Percentiles rank a stretch among this genome's conserved stretches.
These are phyloP conservation scores for Styphnolobium japonicum DNA, from an alignment of 306 rosid genomes.

Conservation along the genomic window DNA sequence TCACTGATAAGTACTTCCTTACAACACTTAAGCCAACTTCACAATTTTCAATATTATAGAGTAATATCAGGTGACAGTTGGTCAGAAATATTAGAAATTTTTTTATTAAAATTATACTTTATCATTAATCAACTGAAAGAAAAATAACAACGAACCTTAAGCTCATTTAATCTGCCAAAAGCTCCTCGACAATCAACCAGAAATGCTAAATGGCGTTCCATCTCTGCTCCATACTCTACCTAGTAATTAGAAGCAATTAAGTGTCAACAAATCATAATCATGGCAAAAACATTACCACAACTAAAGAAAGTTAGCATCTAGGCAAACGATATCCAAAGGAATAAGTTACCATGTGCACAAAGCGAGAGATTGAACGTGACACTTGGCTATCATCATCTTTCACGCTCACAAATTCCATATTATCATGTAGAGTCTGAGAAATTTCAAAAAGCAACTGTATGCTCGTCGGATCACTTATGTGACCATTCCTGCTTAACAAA, in stretches of 20 bases:
- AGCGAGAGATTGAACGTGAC: constrained; percentile 69
- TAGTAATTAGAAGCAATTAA: constrained; percentile 30
- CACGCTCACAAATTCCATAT: constrained; percentile 51
- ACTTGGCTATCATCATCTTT: constrained; percentile 76
- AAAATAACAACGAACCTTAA: constrained; percentile 59
- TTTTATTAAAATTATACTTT: background rate
- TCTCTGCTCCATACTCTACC: constrained; percentile 79
- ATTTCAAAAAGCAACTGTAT: constrained; percentile 84
- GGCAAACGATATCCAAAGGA: background rate
- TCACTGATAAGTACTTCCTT: background rate
- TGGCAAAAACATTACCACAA: constrained; percentile 19
- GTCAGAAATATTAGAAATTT: background rate
- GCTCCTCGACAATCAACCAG: constrained; percentile 87
- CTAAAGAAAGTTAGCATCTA: constrained; percentile 9
- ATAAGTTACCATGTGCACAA: constrained; percentile 67
- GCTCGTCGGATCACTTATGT: constrained; percentile 53
- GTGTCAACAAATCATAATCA: constrained; percentile 24
- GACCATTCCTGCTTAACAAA: constrained; percentile 60
- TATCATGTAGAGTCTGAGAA: constrained; percentile 69
- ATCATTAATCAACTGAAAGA: background rate
- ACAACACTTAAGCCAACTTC: background rate
- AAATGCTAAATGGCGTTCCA: constrained; percentile 78
- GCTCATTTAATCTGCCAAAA: constrained; percentile 66
- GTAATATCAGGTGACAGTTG: background rate
- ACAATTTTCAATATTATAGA: background rate